phyloP scores from a whole-genome alignment of 306 rosid species.

The Gastrolobium villosum region DNA sequence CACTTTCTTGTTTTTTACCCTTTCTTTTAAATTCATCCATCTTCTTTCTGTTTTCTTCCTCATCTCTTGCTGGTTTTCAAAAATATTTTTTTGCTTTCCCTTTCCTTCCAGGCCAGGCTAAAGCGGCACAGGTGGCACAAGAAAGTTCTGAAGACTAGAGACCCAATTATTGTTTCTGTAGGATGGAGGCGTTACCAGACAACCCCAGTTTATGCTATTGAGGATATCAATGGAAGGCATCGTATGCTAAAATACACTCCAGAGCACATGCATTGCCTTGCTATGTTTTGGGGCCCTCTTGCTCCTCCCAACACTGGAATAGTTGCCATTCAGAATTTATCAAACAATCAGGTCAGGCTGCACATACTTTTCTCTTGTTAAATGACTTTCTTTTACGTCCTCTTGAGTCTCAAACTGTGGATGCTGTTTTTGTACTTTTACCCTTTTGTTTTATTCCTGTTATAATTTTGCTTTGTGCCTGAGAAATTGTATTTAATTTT shows the following conservation, averaged over 20 bases:
- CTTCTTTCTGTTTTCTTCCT: neutral
- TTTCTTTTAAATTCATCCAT: conserved; percentile 16
- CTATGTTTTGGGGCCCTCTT: conserved; percentile 97
- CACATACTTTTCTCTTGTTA: conserved; percentile 16
- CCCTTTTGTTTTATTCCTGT: neutral
- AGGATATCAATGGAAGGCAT: conserved; percentile 87
- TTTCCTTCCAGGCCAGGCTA: conserved; percentile 75
- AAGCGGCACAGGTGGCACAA: conserved; percentile 97
- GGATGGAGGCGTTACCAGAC: conserved; percentile 99
- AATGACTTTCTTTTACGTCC: conserved; percentile 18
- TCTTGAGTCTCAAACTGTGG: neutral
- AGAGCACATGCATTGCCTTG: conserved; percentile 94
- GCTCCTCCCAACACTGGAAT: conserved; percentile 93
- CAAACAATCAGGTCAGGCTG: conserved; percentile 75
- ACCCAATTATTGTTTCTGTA: conserved; percentile 86
- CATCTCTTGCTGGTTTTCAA: neutral
- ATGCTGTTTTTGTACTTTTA: conserved; percentile 20
- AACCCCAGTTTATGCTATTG: conserved; percentile 86
- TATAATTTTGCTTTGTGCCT: conserved; percentile 37
- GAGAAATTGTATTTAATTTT: conserved; percentile 50
- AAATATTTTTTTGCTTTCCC: neutral
- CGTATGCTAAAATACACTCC: conserved; percentile 98
- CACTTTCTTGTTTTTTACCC: neutral
- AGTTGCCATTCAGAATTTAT: conserved; percentile 86
- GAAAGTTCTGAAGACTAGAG: conserved; percentile 88